Evolutionary conservation across 495 filamentous ascomycete genomes (phyloP).

Genomic region (Trichocladium uniseriatum): DNA sequence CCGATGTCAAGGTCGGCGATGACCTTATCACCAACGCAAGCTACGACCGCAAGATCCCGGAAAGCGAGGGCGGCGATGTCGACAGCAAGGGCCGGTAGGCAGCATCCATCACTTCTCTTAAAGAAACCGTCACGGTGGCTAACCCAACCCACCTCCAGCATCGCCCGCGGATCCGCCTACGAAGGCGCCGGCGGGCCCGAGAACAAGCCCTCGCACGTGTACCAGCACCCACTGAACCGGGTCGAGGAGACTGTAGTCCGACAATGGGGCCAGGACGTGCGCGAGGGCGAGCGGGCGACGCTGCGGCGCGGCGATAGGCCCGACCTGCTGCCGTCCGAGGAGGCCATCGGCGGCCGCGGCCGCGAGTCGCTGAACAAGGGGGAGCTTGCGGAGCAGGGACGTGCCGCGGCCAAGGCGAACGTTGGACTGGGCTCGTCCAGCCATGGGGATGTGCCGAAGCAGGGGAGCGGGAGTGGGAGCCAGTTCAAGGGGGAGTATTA

Average conservation of each 20-base stretch:
- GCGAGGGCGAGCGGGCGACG: neutral
- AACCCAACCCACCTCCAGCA: neutral
- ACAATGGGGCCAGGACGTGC: conserved; percentile 10
- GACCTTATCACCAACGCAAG: conserved; percentile 27
- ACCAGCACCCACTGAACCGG: conserved; percentile 21
- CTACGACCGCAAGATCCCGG: conserved; percentile 31
- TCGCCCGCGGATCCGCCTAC: conserved; percentile 19
- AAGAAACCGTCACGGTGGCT: neutral
- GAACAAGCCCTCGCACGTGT: conserved; percentile 24
- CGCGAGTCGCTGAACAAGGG: neutral
- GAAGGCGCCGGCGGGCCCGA: conserved; percentile 28
- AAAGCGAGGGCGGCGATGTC: conserved; percentile 30
- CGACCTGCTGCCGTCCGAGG: conserved; percentile 9
- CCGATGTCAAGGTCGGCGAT: conserved; percentile 24
- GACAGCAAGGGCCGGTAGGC: conserved; percentile 31
- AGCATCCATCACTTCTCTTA: neutral
- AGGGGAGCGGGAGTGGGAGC: conserved; percentile 1
- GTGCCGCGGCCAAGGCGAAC: conserved; percentile 9
- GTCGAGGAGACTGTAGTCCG: conserved; percentile 15
- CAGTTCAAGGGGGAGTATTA: conserved; percentile 10
- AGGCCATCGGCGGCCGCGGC: neutral
- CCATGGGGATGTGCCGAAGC: neutral
- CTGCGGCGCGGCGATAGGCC: neutral
- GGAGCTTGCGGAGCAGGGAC: conserved; percentile 11
- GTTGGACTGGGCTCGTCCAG: neutral